Conservation (phyloP, 2,329 filamentous ascomycete species). For the Sporothrix pallida region DNA sequence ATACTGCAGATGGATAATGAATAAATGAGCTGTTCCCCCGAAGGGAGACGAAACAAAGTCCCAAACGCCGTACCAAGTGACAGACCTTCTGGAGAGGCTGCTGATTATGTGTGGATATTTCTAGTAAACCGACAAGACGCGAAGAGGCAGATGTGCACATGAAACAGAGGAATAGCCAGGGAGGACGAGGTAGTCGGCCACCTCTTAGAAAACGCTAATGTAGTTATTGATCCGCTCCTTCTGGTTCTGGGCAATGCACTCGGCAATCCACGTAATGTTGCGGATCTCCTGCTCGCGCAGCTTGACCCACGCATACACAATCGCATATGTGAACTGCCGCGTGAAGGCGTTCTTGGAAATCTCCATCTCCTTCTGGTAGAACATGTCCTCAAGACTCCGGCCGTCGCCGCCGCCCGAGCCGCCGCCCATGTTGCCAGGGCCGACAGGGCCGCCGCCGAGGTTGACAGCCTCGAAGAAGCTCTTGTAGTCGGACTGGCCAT, state of each 20-base stretch:
- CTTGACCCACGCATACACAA: conserved; percentile 98
- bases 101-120: conserved; percentile 25
- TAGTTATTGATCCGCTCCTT: conserved; percentile 99
- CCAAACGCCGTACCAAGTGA: conserved; percentile 29
- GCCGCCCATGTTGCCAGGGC: conserved; percentile 83
- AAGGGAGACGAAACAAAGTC: conserved; percentile 3
- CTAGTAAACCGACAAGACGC: not conserved
- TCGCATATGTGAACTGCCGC: conserved; percentile 89
- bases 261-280: conserved; percentile 99
- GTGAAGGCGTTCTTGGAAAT: conserved; percentile 95
- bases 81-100: conserved; percentile 25
- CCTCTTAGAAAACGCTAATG: conserved; percentile 85
- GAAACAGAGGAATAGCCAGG: conserved; percentile 15
- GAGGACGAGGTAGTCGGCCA: not conserved
- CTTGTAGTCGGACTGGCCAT: conserved; percentile 93
- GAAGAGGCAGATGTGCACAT: conserved; percentile 33
- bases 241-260: conserved; percentile 99
- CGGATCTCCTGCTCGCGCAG: conserved; percentile 99
- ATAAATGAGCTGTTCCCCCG: not conserved
- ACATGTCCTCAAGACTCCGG: conserved; percentile 93
- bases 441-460: conserved; percentile 71
- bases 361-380: conserved; percentile 99
- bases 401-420: conserved; percentile 75
- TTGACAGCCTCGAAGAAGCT: conserved; percentile 92
- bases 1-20: not conserved